These are phyloP conservation scores for Colletotrichum trifolii DNA, from an alignment of 2,329 filamentous ascomycete species.

Conservation along the genomic window DNA sequence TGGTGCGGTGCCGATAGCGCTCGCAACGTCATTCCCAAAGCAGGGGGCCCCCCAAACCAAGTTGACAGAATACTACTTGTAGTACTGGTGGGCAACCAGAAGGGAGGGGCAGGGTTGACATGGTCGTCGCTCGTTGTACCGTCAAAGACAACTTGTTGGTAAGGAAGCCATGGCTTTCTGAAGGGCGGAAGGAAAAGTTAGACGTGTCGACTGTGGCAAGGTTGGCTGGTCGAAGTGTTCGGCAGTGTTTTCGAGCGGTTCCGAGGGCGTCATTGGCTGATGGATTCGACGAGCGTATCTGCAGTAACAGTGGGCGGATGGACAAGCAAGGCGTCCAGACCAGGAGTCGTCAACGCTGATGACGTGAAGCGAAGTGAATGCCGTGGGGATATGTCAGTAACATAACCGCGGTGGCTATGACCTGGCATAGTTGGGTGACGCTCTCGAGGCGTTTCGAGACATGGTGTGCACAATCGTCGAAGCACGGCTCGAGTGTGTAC, in stretches of 20 bases:
- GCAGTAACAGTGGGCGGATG: not conserved
- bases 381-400: not conserved
- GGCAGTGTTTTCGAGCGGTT: conserved; percentile 4
- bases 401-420: conserved; percentile 4
- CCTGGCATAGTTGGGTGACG: conserved; percentile 8
- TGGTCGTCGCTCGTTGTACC: conserved; percentile 9
- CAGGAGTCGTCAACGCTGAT: no score
- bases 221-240: conserved; percentile 9
- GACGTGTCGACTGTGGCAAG: conserved; percentile 26
- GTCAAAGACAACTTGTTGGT: not conserved
- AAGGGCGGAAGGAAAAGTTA: conserved; percentile 4
- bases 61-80: no score
- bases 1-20: no score
- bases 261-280: conserved; percentile 6
- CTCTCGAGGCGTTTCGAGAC: conserved; percentile 34
- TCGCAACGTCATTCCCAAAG: no score
- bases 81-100: not conserved
- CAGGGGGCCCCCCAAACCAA: no score
- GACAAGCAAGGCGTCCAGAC: not conserved
- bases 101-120: conserved; percentile 18
- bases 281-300: not conserved
- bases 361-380: not conserved
- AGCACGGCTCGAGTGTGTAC: not conserved
- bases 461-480: conserved; percentile 22
- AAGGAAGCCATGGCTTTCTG: conserved; percentile 28